These are phyloP conservation scores for Solanum paucissectum DNA, from an alignment of 257 asterid genomes.

Conservation along the genomic window DNA sequence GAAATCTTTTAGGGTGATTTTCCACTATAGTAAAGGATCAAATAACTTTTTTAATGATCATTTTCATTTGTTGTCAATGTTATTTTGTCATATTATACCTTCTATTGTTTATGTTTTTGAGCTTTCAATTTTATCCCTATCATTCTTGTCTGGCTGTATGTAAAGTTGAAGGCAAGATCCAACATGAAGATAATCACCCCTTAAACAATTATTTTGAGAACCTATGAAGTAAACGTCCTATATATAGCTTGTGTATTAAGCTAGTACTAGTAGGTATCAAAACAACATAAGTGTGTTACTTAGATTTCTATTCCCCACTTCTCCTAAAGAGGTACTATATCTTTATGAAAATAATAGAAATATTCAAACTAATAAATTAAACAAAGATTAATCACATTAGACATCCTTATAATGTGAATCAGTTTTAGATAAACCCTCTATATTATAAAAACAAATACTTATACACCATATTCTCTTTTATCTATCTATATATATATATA, in stretches of 20 bases:
- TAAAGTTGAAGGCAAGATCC: constrained; percentile 13
- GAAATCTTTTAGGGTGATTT: constrained; percentile 5
- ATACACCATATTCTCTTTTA: neutral
- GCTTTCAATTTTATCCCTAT: neutral
- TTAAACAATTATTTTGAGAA: neutral
- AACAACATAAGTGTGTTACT: neutral
- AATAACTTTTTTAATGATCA: neutral
- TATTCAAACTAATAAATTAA: neutral
- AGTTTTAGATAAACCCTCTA: neutral
- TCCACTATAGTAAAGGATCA: constrained; percentile 1
- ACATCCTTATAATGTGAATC: neutral
- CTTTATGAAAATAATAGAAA: neutral
- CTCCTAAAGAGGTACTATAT: neutral
- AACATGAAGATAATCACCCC: constrained; percentile 3
- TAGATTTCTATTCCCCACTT: neutral
- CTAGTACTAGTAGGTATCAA: neutral
- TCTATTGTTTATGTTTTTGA: neutral
- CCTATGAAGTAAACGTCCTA: neutral
- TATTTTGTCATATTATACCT: neutral
- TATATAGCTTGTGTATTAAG: neutral
- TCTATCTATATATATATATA: too few species aligned
- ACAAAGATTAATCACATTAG: neutral
- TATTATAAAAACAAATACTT: neutral
- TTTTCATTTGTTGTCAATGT: neutral
- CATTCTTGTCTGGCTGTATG: constrained; percentile 4